A percentile compares a stretch with the other conserved stretches of the same genome.
Evolutionary conservation across 257 asterid genomes (phyloP).

Genomic region (Handroanthus guayacan): DNA sequence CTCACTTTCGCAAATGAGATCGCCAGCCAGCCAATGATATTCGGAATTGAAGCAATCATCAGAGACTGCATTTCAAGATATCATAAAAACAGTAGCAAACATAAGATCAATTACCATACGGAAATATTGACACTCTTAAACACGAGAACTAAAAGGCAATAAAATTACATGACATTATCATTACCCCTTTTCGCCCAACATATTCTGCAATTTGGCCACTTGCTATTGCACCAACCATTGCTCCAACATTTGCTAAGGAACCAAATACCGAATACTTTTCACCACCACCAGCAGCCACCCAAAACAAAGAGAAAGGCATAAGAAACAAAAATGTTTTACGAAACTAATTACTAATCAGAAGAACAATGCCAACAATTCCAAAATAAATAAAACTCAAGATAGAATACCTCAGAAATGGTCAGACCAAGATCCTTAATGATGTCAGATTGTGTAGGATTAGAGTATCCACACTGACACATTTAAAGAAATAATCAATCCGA

Average conservation of each 20-base stretch:
- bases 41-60: constrained; percentile 87
- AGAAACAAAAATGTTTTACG: neutral
- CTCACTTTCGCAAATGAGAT: constrained; percentile 90
- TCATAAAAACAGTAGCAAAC: neutral
- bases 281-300: constrained; percentile 4
- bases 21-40: constrained; percentile 86
- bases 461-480: constrained; percentile 71
- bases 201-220: constrained; percentile 94
- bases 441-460: constrained; percentile 82
- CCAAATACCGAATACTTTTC: constrained; percentile 84
- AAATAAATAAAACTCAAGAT: neutral
- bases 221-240: constrained; percentile 92
- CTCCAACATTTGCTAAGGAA: constrained; percentile 89
- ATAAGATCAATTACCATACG: neutral
- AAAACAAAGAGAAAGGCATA: neutral
- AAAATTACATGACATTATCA: neutral
- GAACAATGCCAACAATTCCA: neutral
- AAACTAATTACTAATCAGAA: neutral
- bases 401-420: constrained; percentile 71
- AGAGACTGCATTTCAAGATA: constrained; percentile 69
- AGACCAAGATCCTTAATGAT: constrained; percentile 70
- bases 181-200: constrained; percentile 95
- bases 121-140: neutral
- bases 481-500: neutral
- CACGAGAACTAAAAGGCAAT: neutral